Percentiles rank a stretch among this genome's conserved stretches.
Evolutionary conservation across 148 eudicot species (phyloP).

Genomic region (Silene latifolia): DNA sequence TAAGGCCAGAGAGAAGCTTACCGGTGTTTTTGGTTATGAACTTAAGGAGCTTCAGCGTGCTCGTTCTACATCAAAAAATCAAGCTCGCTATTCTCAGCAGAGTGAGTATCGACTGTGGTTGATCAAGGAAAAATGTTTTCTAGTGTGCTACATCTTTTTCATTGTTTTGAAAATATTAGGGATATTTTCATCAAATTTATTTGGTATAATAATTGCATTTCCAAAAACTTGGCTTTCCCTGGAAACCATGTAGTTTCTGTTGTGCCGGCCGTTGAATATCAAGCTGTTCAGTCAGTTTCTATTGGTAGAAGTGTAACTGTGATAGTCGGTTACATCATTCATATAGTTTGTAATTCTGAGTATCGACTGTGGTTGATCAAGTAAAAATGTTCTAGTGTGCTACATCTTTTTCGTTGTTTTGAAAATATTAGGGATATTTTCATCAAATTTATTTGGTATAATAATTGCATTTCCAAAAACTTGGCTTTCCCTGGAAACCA

Average conservation of each 20-base stretch:
- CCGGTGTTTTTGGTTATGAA: conserved; percentile 76
- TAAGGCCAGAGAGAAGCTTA: conserved; percentile 71
- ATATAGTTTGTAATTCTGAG: no score
- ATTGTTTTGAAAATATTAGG: neutral
- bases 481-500: neutral
- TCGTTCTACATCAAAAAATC: conserved; percentile 49
- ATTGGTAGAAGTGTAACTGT: neutral
- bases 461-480: neutral
- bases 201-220: neutral
- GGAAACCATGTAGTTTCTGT: neutral
- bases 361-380: neutral
- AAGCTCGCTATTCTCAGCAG: conserved; percentile 60
- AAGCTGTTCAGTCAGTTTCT: neutral
- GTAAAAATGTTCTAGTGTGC: neutral
- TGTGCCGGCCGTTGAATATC: conserved; percentile 16
- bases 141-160: neutral
- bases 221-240: neutral
- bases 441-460: neutral
- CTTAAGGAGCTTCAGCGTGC: conserved; percentile 83
- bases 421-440: neutral
- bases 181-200: neutral
- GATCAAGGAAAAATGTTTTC: neutral
- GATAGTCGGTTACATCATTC: no score
- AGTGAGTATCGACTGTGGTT: conserved; percentile 33
- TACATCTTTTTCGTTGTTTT: neutral